Evolutionary conservation across 805 yeast species (phyloP), one percentile per base, ranked within the genome.

Genomic region (Grigorovia jiainica): DNA sequence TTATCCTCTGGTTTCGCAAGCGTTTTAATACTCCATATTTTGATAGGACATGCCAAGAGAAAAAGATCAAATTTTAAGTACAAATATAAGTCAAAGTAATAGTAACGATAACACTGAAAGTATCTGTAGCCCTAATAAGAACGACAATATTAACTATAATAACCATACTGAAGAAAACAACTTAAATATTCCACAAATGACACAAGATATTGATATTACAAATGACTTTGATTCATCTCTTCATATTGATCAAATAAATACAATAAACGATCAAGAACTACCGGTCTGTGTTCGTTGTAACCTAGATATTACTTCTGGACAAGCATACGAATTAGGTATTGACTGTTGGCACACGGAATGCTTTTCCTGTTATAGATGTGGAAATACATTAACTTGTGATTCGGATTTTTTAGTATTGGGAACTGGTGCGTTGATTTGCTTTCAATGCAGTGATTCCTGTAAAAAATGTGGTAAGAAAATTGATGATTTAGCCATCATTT

Each of bases 311-410:
- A 74, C 75, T 16, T 95, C 86, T 54, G 96, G 96, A 25, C 94
- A 89, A 49, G 97, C 97, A 3, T 92, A 87, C 58, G 97, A 90
- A 59, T 68, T 90, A 39, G 95, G 95, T 19, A 94, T 83, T 21
- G 90, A 87, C 57, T 76, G 95, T 49, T 92, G 98, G 98, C 98
- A 92, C 61, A 82, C 87, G 43, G 75, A 82, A 47, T 92, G 98
- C 64, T 92, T 92, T 64, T 72, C 78, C 37, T 92, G 98, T 63
- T 82, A 94, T 42, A 82, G 82, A 51, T 92, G 98, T 62, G 69
- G 74, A 30, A 73, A 76, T 51, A 73, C 79, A 30, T 66, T 92
- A 42, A 95, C 95, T 20, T 84, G 94, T 47, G 82, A 87, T 54
- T 81, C 94, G 19, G 89, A 89, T 61, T 86, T 92, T 61, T 67